Evolutionary conservation across 106 monocot genomes (phyloP), one percentile per base, ranked within the genome.

Genomic region (Acanthochlamys bracteata): DNA sequence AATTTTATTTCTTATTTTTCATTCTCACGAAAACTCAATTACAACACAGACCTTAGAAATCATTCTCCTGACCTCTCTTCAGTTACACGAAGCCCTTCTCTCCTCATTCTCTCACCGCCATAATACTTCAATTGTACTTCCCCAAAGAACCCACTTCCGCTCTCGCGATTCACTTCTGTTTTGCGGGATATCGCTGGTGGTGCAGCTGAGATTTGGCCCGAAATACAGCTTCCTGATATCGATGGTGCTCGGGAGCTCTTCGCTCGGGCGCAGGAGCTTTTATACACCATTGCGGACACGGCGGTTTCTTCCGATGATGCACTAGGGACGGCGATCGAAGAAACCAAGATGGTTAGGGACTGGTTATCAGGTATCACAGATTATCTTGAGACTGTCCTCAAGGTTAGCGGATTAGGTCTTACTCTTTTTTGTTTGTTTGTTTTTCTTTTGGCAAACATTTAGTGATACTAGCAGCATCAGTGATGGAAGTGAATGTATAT

Each of bases 271-370:
- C 84, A 89, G 63, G 79, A 76, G n/a, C 40, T 76, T 8, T 16
- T 85, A 17, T 93, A 93, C 77, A 84, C 84, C 20, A 7, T 93
- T 43, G 92, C 92, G 13, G 92, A 93, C 57, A 84, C 87, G 3
- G 81, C 74, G 7, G 79, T 70, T 54, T 60, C 84, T 54, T 40
- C 74, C 55, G 72, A 52, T 19, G 57, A 74, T 0, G 69, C 60
- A 1, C 52, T 42, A 1, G 78, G 82, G 45, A 75, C 77, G 0
- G 71, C 60, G 4, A 56, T 42, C 2, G 78, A 87, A 41, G 77
- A 61, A 16, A 61, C 84, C 40, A 82, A 84, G 70, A 79, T 77
- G 69, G 79, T 26, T 51, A 66, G 79, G 0, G 92, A 93, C 70
- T 93, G 88, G 88, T 62, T 93, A 23, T 84, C 92, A 0, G 84